These are phyloP conservation scores for Sicyos baderoa DNA, from an alignment of 306 rosid species.

Conservation along the genomic window DNA sequence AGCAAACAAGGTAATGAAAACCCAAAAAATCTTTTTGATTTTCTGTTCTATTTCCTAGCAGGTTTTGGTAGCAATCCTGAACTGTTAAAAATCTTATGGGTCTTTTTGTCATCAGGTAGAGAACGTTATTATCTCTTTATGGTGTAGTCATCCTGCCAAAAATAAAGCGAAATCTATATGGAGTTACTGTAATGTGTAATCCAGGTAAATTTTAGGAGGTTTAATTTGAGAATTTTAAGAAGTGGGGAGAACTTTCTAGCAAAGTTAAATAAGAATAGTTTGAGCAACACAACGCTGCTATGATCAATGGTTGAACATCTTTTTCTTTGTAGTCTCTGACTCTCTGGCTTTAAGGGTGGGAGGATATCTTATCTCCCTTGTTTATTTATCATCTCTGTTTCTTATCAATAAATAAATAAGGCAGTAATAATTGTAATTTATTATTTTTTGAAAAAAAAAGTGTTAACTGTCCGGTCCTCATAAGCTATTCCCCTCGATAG, in stretches of 20 bases:
- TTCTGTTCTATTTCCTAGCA: neutral
- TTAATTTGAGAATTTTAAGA: neutral
- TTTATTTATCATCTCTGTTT: neutral
- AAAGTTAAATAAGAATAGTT: neutral
- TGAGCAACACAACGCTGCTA: neutral
- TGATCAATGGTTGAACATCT: neutral
- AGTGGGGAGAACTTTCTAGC: neutral
- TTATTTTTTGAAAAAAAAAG: neutral
- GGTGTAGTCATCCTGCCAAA: neutral
- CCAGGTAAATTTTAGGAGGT: neutral
- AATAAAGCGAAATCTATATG: neutral
- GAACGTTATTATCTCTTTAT: neutral
- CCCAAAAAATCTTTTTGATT: neutral
- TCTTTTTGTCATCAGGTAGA: neutral
- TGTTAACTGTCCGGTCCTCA: neutral
- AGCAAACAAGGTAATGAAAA: slow-evolving; percentile 3
- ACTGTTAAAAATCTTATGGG: neutral
- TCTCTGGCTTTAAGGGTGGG: slow-evolving; percentile 6
- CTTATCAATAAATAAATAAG: neutral
- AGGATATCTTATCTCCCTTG: neutral
- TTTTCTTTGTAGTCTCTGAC: neutral
- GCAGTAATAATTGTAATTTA: neutral
- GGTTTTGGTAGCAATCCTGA: neutral
- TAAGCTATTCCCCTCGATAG: neutral
- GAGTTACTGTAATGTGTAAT: neutral